Percentiles rank a stretch among this genome's conserved stretches.
These are phyloP conservation scores for Amanita inopinata DNA, from an alignment of 768 basidiomycete species.

Conservation along the genomic window DNA sequence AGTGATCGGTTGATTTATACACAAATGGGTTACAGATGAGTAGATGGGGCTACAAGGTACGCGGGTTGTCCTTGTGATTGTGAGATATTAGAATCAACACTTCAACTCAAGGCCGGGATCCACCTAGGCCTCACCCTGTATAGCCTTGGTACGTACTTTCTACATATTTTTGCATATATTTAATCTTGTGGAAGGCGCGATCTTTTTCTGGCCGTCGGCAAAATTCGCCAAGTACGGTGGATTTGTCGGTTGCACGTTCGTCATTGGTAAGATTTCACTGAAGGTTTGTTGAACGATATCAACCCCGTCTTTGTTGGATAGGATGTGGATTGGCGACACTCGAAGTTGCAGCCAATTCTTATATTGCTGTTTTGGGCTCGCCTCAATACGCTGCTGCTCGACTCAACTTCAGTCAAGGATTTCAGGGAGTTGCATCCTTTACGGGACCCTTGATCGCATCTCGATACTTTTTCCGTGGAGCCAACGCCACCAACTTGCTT, in stretches of 20 bases:
- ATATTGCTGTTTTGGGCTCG: slow-evolving; percentile 59
- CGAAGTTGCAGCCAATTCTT: slow-evolving; percentile 75
- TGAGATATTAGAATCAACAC: background rate
- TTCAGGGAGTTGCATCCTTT: slow-evolving; percentile 69
- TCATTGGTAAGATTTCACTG: slow-evolving; percentile 35
- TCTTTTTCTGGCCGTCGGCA: slow-evolving; percentile 76
- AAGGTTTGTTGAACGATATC: background rate
- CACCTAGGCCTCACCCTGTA: slow-evolving; percentile 52
- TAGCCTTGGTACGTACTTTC: slow-evolving; percentile 33
- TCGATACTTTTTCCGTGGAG: slow-evolving; percentile 63
- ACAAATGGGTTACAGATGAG: slow-evolving; percentile 34
- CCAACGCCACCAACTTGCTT: slow-evolving; percentile 48
- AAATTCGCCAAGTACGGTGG: slow-evolving; percentile 58
- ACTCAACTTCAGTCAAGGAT: slow-evolving; percentile 73
- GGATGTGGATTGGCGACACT: slow-evolving; percentile 59
- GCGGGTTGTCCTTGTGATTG: background rate
- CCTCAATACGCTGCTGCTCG: slow-evolving; percentile 66
- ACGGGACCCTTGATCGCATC: slow-evolving; percentile 68
- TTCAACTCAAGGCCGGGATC: slow-evolving; percentile 34
- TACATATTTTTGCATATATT: background rate
- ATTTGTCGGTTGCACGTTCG: slow-evolving; percentile 66
- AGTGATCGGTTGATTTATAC: background rate
- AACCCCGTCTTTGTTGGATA: slow-evolving; percentile 14
- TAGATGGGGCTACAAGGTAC: slow-evolving; percentile 56
- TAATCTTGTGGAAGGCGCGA: slow-evolving; percentile 36